Conservation (phyloP, 108 stramenopile species). For the Nitzschia sp. region DNA sequence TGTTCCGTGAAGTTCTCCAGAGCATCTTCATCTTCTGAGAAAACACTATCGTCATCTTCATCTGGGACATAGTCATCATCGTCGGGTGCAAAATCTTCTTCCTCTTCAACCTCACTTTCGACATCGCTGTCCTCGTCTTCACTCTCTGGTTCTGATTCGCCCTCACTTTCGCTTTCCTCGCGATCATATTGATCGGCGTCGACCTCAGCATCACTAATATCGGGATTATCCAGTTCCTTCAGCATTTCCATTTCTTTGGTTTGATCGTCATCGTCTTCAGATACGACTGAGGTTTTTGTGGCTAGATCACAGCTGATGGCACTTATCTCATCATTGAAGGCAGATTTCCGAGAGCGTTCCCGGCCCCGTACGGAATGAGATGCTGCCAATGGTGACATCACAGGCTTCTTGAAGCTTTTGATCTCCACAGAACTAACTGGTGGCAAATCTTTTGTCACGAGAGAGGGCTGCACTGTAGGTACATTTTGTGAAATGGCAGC, state of each 20-base stretch:
- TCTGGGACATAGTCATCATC: conserved; percentile 11
- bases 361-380: background rate
- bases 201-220: background rate
- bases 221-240: background rate
- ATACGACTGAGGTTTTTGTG: too few species aligned
- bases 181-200: conserved; percentile 17
- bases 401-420: background rate
- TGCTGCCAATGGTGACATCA: conserved; percentile 5
- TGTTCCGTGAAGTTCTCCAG: conserved; percentile 8
- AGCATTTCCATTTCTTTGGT: background rate
- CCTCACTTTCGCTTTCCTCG: conserved; percentile 26
- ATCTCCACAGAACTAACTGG: conserved; percentile 7
- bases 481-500: conserved; percentile 25
- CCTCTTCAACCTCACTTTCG: conserved; percentile 12
- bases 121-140: conserved; percentile 5
- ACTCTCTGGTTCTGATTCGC: background rate
- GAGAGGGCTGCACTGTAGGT: background rate
- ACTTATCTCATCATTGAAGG: conserved; percentile 16
- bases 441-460: too few species aligned
- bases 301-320: conserved; percentile 9
- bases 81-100: conserved; percentile 7
- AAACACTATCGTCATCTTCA: conserved; percentile 6
- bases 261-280: background rate
- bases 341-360: background rate
- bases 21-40: conserved; percentile 13